Evolutionary conservation across 176 grass and related monocot species (phyloP), one percentile per base, ranked within the genome.

Genomic region (Lolium perenne): DNA sequence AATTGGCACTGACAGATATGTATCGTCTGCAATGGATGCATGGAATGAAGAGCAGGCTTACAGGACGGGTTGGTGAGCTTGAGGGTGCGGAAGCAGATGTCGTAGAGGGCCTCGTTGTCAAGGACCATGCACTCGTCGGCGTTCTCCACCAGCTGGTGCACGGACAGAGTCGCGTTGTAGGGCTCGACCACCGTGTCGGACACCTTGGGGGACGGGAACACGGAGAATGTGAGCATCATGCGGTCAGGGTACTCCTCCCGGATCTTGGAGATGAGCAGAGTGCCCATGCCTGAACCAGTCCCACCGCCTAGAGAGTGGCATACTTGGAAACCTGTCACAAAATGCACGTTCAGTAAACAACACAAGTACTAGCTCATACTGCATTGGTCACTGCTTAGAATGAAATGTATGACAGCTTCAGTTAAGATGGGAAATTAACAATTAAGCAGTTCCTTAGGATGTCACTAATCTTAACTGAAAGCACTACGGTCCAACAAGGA

Each of bases 121-220:
- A 97, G 92, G 43, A 97, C 95, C 95, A 97, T 97, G 38, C 95
- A 97, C 77, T 97, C 95, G 59, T 97, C 95, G 40, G 95, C 95
- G 43, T 97, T 97, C 77, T 97, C 95, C 56, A 97, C 92, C 32
- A 97, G 95, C 71, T 97, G 95, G 83, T 97, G 95, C 64, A 97
- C 95, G 4, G 92, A 97, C 59, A 97, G 92, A 8, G 95, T 97
- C 54, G 95, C 95, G 69, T 97, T 97, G 83, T 97, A 97, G 6
- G 92, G 95, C 81, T 97, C 95, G 11, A 97, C 95, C 10, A 97
- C 95, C 8, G 95, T 97, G 77, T 97, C 95, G 7, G 95, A 97
- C 50, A 97, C 95, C 83, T 97, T 97, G 58, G 95, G 95, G 12
- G 95, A 97, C 43, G 95, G 95, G 86, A 97, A 97, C 26, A 97